Evolutionary conservation across 2,329 filamentous ascomycete species (phyloP).

Genomic region (Daldinia sp.): DNA sequence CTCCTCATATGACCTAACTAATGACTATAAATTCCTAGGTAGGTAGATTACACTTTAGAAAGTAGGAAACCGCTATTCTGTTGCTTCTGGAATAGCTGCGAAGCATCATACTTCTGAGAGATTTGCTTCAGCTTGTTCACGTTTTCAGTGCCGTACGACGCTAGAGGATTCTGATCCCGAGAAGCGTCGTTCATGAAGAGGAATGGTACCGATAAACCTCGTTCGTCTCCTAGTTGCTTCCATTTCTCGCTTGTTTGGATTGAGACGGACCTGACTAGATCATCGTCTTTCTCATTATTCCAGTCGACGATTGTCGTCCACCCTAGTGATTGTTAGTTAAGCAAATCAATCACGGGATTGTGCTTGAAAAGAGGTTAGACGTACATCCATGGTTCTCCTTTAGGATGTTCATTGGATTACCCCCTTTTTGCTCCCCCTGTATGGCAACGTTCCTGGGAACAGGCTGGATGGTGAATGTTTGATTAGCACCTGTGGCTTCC

Average conservation of each 20-base stretch:
- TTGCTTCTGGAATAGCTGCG: slow-evolving; percentile 47
- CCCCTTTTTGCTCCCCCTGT: slow-evolving; percentile 34
- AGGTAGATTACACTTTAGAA: slow-evolving; percentile 2
- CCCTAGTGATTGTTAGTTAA: slow-evolving; percentile 20
- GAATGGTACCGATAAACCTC: slow-evolving; percentile 14
- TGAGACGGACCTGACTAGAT: slow-evolving; percentile 31
- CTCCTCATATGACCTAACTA: background rate
- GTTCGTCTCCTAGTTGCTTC: slow-evolving; percentile 20
- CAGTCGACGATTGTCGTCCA: slow-evolving; percentile 45
- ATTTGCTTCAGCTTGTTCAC: slow-evolving; percentile 41
- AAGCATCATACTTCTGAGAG: slow-evolving; percentile 45
- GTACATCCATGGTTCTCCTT: slow-evolving; percentile 39
- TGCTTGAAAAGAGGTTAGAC: background rate
- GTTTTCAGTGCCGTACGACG: slow-evolving; percentile 44
- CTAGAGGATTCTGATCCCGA: slow-evolving; percentile 46
- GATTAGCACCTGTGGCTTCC: slow-evolving; percentile 40
- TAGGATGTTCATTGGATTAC: slow-evolving; percentile 39
- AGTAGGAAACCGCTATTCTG: slow-evolving; percentile 43
- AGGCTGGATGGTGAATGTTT: slow-evolving; percentile 41
- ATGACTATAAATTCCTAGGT: background rate
- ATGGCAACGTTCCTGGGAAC: slow-evolving; percentile 27
- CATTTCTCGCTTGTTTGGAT: slow-evolving; percentile 38
- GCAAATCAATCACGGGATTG: background rate
- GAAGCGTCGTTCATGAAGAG: slow-evolving; percentile 47
- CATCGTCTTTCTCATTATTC: slow-evolving; percentile 21